These are phyloP conservation scores for Sergeia podlipaevii DNA, from an alignment of 208 protist genomes.

Conservation along the genomic window DNA sequence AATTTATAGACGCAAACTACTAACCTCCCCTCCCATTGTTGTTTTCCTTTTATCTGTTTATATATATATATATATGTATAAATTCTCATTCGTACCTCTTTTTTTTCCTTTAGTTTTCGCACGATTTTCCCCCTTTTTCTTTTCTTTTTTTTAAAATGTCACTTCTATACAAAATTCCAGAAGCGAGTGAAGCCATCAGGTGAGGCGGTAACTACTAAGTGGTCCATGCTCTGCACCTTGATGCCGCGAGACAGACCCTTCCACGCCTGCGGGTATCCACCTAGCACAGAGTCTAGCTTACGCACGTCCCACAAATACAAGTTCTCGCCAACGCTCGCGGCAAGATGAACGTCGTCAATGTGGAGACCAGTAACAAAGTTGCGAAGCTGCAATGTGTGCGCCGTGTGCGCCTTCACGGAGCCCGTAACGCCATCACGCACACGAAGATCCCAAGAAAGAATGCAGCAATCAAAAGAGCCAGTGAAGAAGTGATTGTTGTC, in stretches of 20 bases:
- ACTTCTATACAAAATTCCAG: conserved; percentile 67
- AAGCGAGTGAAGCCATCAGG: conserved; percentile 76
- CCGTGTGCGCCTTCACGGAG: conserved; percentile 25
- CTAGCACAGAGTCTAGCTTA: conserved; percentile 65
- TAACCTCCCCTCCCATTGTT: no score
- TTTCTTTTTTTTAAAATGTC: background rate
- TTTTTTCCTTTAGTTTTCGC: background rate
- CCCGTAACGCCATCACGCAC: conserved; percentile 35
- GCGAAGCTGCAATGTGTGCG: conserved; percentile 72
- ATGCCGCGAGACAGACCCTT: conserved; percentile 76
- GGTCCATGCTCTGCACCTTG: conserved; percentile 35
- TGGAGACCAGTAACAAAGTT: conserved; percentile 81
- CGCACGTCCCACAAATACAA: conserved; percentile 83
- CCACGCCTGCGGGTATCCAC: conserved; percentile 76
- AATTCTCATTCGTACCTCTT: background rate
- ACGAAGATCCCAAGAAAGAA: conserved; percentile 81
- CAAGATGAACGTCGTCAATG: conserved; percentile 73
- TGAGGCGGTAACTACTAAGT: conserved; percentile 70
- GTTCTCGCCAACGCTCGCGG: conserved; percentile 73
- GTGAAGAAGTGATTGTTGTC: conserved; percentile 79
- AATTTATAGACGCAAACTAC: no score
- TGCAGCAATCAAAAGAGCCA: conserved; percentile 72
- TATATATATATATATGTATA: background rate
- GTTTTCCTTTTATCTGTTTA: conserved; percentile 3
- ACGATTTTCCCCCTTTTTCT: background rate